Evolutionary conservation across 495 filamentous ascomycete species (phyloP).

Genomic region (Jackrogersella multiformis): DNA sequence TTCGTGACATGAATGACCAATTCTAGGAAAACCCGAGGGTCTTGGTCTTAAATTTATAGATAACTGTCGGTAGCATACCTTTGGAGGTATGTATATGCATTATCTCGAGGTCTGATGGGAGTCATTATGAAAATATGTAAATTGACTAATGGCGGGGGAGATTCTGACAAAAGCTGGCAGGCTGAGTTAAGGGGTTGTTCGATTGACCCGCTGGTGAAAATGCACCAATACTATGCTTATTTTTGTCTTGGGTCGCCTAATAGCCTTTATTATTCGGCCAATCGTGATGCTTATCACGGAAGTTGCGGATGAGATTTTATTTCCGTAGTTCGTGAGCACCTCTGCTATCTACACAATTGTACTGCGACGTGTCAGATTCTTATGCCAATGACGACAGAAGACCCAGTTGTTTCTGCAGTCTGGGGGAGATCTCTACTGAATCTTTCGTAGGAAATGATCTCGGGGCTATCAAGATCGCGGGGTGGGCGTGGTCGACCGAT

Average conservation of each 20-base stretch:
- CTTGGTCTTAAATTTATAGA: too few relatives aligned
- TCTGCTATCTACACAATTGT: too few relatives aligned
- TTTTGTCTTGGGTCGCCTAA: not conserved
- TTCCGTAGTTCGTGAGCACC: conserved; percentile 10
- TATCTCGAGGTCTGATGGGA: too few relatives aligned
- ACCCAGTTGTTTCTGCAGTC: conserved; percentile 25
- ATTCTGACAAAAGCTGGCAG: too few relatives aligned
- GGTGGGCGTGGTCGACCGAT: conserved; percentile 22
- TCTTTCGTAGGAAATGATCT: conserved; percentile 35
- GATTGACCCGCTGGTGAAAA: not conserved
- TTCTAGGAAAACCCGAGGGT: too few relatives aligned
- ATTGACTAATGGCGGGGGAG: too few relatives aligned
- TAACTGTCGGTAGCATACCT: too few relatives aligned
- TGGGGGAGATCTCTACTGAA: conserved; percentile 21
- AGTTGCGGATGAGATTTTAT: conserved; percentile 15
- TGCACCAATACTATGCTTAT: not conserved
- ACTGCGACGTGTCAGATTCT: conserved; percentile 36
- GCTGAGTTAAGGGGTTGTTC: too few relatives aligned
- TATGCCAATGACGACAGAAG: conserved; percentile 32
- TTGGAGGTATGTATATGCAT: too few relatives aligned
- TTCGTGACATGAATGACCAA: too few relatives aligned
- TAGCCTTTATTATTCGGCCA: conserved; percentile 1
- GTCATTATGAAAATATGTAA: too few relatives aligned
- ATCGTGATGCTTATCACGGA: conserved; percentile 26
- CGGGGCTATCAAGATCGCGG: conserved; percentile 31